phyloP scores from a whole-genome alignment of 2,329 filamentous ascomycete species.

The Phoma sp. region DNA sequence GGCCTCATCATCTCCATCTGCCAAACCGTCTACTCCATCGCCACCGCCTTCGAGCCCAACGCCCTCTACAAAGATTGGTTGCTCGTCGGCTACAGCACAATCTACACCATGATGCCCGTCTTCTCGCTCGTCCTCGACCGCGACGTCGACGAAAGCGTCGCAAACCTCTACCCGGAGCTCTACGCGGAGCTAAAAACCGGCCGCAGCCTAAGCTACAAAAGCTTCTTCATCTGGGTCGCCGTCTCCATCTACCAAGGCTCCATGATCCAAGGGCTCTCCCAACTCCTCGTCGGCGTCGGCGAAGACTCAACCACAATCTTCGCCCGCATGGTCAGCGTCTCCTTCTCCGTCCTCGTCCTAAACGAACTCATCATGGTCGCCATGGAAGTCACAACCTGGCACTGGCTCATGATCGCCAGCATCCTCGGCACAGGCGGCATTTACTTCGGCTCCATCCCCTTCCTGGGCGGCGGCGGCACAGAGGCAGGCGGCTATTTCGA shows the following conservation, averaged over 20 bases:
- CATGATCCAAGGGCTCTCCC: constrained; percentile 92
- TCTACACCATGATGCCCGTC: constrained; percentile 93
- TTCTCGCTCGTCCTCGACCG: constrained; percentile 93
- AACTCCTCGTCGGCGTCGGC: constrained; percentile 80
- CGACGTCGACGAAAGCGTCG: constrained; percentile 92
- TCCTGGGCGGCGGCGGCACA: constrained; percentile 67
- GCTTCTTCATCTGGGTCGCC: constrained; percentile 96
- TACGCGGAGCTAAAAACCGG: constrained; percentile 97
- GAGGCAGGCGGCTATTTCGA: constrained; percentile 72
- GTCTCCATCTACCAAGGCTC: constrained; percentile 95
- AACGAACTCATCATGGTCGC: constrained; percentile 98
- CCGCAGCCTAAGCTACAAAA: constrained; percentile 85
- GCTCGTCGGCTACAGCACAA: constrained; percentile 92
- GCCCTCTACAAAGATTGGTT: constrained; percentile 95
- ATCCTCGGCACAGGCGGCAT: constrained; percentile 82
- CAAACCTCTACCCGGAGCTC: constrained; percentile 93
- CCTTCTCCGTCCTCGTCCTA: constrained; percentile 88
- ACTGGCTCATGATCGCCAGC: constrained; percentile 85
- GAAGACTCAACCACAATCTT: constrained; percentile 47
- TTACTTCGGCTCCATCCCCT: constrained; percentile 85
- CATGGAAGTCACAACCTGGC: constrained; percentile 96
- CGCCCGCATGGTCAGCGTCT: constrained; percentile 80
- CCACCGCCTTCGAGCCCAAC: constrained; percentile 89
- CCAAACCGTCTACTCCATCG: constrained; percentile 97
- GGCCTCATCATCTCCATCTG: constrained; percentile 94